These are phyloP conservation scores for Yamadazyma taylorii DNA, from an alignment of 1,139 yeast genomes.

Conservation along the genomic window DNA sequence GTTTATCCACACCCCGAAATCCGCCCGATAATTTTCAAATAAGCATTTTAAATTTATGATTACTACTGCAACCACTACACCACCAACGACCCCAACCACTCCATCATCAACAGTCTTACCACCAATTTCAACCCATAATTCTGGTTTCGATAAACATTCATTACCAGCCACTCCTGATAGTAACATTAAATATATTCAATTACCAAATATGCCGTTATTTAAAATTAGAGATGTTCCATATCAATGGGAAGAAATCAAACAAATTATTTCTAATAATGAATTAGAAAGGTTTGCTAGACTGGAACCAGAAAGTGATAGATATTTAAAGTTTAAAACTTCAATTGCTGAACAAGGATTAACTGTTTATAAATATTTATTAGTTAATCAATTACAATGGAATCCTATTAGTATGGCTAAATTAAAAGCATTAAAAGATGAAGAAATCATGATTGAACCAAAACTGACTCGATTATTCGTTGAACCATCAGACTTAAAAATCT, in stretches of 20 bases:
- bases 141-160: neutral
- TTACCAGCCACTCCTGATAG: conserved; percentile 4
- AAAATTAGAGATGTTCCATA: conserved; percentile 34
- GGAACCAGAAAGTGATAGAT: conserved; percentile 29
- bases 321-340: conserved; percentile 33
- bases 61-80: neutral
- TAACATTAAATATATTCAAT: conserved; percentile 22
- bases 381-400: conserved; percentile 39
- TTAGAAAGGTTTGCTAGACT: conserved; percentile 45
- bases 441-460: conserved; percentile 20
- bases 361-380: conserved; percentile 38
- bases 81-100: conserved; percentile 1
- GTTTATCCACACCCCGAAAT: conserved; percentile 1
- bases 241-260: conserved; percentile 36
- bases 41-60: neutral
- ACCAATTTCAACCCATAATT: conserved; percentile 1
- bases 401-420: conserved; percentile 12
- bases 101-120: conserved; percentile 2
- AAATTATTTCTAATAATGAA: conserved; percentile 31
- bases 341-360: conserved; percentile 26
- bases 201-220: conserved; percentile 43
- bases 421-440: conserved; percentile 24
- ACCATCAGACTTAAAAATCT: conserved; percentile 28
- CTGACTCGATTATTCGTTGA: conserved; percentile 20
- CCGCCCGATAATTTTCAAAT: conserved; percentile 1